A percentile compares a stretch with the other conserved stretches of the same genome.
These are phyloP conservation scores for Fusarium austroafricanum DNA, from an alignment of 2,329 filamentous ascomycete genomes.

Conservation along the genomic window DNA sequence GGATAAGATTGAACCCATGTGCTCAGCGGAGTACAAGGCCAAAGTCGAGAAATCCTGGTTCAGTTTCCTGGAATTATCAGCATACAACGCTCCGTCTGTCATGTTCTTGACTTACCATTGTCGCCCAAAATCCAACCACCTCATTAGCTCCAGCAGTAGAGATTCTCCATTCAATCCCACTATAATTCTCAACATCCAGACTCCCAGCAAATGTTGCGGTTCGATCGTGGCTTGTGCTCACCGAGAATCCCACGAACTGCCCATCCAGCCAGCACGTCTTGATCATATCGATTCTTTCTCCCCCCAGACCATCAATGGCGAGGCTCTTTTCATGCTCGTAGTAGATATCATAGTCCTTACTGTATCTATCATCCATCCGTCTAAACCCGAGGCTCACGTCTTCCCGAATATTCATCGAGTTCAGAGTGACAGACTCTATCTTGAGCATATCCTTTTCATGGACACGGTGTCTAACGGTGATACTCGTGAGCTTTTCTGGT, in stretches of 20 bases:
- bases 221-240: not conserved
- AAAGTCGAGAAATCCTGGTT: not conserved
- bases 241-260: not conserved
- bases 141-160: not conserved
- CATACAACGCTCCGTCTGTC: not conserved
- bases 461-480: not conserved
- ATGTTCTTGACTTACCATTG: not conserved
- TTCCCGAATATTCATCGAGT: not conserved
- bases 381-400: not conserved
- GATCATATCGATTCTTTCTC: not conserved
- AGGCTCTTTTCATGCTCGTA: not conserved
- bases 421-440: not conserved
- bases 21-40: not conserved
- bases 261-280: not conserved
- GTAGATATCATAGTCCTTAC: not conserved
- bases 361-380: not conserved
- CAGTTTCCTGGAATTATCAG: not conserved
- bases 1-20: not conserved
- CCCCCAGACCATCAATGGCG: not conserved
- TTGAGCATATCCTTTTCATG: not conserved
- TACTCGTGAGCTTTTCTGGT: not conserved
- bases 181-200: not conserved
- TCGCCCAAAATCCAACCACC: slow-evolving; percentile 2
- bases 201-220: not conserved
- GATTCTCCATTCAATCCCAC: too few species aligned